Evolutionary conservation across 208 protist genomes (phyloP).

Genomic region (Wallacemonas sp.): DNA sequence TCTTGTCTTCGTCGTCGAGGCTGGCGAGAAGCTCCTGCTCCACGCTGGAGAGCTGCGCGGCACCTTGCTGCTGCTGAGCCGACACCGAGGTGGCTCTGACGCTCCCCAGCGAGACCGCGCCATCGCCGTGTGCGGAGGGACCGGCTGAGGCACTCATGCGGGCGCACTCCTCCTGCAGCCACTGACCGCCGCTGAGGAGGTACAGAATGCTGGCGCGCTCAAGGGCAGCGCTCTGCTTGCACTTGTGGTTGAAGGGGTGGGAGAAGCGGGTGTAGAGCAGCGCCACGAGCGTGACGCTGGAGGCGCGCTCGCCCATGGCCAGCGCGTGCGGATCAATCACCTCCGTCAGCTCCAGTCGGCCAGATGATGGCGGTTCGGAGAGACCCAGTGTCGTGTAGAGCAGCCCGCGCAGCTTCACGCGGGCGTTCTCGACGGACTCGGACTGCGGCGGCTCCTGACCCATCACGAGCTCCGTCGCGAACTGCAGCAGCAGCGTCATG

Average conservation of each 20-base stretch:
- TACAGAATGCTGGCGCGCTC: slow-evolving; percentile 69
- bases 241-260: slow-evolving; percentile 91
- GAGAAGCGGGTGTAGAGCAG: slow-evolving; percentile 89
- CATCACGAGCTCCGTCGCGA: slow-evolving; percentile 81
- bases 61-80: no score
- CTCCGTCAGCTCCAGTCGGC: slow-evolving; percentile 65
- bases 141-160: neutral
- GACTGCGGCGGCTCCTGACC: slow-evolving; percentile 33
- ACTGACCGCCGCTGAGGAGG: slow-evolving; percentile 65
- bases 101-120: no score
- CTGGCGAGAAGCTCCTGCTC: slow-evolving; percentile 52
- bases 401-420: slow-evolving; percentile 22
- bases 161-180: slow-evolving; percentile 13
- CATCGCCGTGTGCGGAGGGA: no score
- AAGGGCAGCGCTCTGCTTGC: slow-evolving; percentile 52
- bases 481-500: slow-evolving; percentile 80
- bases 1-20: slow-evolving; percentile 84
- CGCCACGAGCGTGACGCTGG: slow-evolving; percentile 72
- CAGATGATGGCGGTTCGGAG: slow-evolving; percentile 23
- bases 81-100: no score
- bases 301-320: slow-evolving; percentile 56
- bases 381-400: slow-evolving; percentile 29
- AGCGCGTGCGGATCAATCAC: slow-evolving; percentile 79
- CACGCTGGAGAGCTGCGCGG: slow-evolving; percentile 11
- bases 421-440: slow-evolving; percentile 24